phyloP scores from a whole-genome alignment of 225 moss, liverwort and hornwort genomes.

The Lunularia cruciata region DNA sequence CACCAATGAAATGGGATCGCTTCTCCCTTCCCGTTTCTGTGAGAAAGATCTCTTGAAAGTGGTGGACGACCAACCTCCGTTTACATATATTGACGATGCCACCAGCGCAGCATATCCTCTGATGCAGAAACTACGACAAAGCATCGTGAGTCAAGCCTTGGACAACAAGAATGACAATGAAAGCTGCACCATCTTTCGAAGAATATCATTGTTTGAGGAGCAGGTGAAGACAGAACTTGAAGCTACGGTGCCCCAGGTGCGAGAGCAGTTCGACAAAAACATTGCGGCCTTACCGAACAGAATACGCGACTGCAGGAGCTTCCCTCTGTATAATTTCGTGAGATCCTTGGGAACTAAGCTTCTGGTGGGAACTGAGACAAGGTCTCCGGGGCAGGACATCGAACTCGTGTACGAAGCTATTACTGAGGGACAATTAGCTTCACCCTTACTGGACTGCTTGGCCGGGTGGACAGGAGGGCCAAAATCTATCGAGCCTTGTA shows the following conservation, averaged over 20 bases:
- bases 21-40: conserved; percentile 25
- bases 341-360: conserved; percentile 26
- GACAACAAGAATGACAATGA: neutral
- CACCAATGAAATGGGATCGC: conserved; percentile 1
- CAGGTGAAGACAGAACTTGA: conserved; percentile 13
- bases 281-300: conserved; percentile 11
- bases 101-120: conserved; percentile 26
- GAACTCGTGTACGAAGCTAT: conserved; percentile 44
- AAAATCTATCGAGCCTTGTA: neutral
- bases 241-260: neutral
- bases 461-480: conserved; percentile 62
- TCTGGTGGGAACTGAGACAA: conserved; percentile 47
- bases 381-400: conserved; percentile 29
- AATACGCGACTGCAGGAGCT: conserved; percentile 41
- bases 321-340: conserved; percentile 47
- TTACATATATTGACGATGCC: conserved; percentile 34
- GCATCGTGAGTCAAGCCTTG: conserved; percentile 16
- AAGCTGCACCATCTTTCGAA: conserved; percentile 7
- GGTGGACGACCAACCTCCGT: conserved; percentile 30
- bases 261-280: conserved; percentile 19
- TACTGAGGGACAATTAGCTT: conserved; percentile 32
- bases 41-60: conserved; percentile 34
- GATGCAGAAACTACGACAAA: conserved; percentile 23
- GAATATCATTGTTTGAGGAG: conserved; percentile 25
- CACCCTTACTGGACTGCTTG: conserved; percentile 50